These are phyloP conservation scores for Zygosaccharomyces lentus DNA, from an alignment of 805 yeast genomes.

Conservation along the genomic window DNA sequence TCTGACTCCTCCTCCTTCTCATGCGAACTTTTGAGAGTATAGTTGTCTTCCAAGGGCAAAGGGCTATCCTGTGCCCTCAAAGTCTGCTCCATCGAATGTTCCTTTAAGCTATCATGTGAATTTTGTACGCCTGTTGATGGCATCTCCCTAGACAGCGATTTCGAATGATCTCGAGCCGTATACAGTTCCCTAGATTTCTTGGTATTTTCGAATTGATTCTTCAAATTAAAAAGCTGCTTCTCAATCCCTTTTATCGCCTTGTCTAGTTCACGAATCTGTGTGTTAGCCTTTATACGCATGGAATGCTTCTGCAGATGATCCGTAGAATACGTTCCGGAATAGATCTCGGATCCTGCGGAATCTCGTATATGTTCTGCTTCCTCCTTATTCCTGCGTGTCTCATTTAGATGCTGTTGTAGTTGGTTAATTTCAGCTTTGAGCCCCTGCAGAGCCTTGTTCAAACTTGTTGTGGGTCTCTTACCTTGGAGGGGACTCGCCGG, in stretches of 20 bases:
- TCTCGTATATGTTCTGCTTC: conserved; percentile 26
- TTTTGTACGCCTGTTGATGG: neutral
- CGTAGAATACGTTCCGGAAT: conserved; percentile 34
- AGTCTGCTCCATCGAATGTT: conserved; percentile 4
- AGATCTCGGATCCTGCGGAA: conserved; percentile 31
- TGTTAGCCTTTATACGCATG: conserved; percentile 32
- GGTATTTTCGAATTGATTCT: conserved; percentile 22
- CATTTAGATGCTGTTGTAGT: conserved; percentile 22
- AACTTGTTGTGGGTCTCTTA: conserved; percentile 24
- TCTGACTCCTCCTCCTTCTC: conserved; percentile 4
- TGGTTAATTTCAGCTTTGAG: conserved; percentile 24
- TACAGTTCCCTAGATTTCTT: conserved; percentile 9
- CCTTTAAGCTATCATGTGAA: conserved; percentile 3
- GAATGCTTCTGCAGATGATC: conserved; percentile 37
- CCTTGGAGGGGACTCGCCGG: conserved; percentile 30
- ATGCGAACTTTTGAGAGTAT: conserved; percentile 1
- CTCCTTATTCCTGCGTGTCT: conserved; percentile 23
- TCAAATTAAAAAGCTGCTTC: conserved; percentile 23
- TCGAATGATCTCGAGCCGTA: conserved; percentile 2
- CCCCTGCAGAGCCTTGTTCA: conserved; percentile 19
- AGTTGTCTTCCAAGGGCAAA: neutral
- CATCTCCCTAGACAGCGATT: neutral
- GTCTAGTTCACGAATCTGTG: conserved; percentile 32
- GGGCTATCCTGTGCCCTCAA: conserved; percentile 4
- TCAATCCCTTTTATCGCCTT: conserved; percentile 29